Evolutionary conservation across 495 filamentous ascomycete species (phyloP), one percentile per base, ranked within the genome.

Genomic region (Saxophila tyrrhenica): DNA sequence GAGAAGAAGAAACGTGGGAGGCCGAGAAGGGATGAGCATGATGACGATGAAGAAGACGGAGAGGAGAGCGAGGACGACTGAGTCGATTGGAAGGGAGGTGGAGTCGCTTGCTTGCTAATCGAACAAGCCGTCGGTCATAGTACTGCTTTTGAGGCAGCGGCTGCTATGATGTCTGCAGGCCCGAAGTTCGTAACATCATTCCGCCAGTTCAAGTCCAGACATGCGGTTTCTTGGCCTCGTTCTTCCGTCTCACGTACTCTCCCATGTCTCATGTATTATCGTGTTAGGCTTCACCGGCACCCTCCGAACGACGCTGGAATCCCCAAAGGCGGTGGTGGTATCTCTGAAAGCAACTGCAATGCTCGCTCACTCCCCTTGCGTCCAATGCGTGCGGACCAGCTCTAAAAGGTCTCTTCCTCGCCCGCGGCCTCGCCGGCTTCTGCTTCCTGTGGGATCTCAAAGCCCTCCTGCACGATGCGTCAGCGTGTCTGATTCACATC

Each of bases 401-500:
- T 9, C 25, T 50, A 89, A 65, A 89, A 89, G 48, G 85, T 89
- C 74, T 88, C 85, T 57, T 85, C 78, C 67, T 88, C 85, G 17
- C 45, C 55, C 45, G 22, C 60, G 5, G 54, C 55, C 44, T 66
- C 70, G 23, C 71, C 74, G 10, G 45, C 45, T 62, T 84, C 82
- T 7, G 67, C 74, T 56, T 86, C 84, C 47, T 74, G 76, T n/a
- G 85, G 85, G 62, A 89, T 89, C 73, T 89, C 85, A 61, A 89
- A 89, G 16, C 85, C 85, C 62, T 89, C 85, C 73, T 75, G 29
- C 41, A 44, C 29, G 29, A 7, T 35, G 17, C n/a, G n/a, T n/a
- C n/a, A n/a, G n/a, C n/a, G n/a, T n/a, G n/a, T n/a, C n/a, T n/a
- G n/a, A n/a, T n/a, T n/a, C n/a, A n/a, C n/a, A n/a, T n/a, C n/a